These are phyloP conservation scores for Phytophthora idaei DNA, from an alignment of 352 stramenopile genomes.

Conservation along the genomic window DNA sequence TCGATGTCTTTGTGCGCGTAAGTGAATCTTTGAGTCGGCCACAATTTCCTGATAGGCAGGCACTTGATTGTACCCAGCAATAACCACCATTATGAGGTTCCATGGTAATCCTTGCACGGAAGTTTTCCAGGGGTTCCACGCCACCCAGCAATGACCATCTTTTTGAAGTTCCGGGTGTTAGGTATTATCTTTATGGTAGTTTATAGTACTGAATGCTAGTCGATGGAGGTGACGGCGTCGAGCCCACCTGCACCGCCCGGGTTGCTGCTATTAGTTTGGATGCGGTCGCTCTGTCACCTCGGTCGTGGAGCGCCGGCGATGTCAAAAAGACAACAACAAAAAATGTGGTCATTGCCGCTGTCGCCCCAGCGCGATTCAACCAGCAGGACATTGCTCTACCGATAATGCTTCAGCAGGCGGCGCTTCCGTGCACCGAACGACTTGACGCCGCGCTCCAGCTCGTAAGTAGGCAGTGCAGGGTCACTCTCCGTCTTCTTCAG, in stretches of 20 bases:
- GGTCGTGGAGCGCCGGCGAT: constrained; percentile 3
- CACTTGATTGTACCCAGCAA: too few species aligned
- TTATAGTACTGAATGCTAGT: constrained; percentile 27
- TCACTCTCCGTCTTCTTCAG: constrained; percentile 29
- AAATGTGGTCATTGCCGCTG: constrained; percentile 14
- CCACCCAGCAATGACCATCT: too few species aligned
- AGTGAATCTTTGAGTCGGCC: too few species aligned
- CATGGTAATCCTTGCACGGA: too few species aligned
- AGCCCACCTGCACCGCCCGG: constrained; percentile 11
- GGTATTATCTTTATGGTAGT: constrained; percentile 17
- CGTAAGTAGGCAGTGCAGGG: constrained; percentile 22
- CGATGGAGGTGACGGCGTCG: constrained; percentile 3
- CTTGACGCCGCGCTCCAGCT: constrained; percentile 50
- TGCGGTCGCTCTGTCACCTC: background rate
- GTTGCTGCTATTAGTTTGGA: too few species aligned
- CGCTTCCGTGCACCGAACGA: constrained; percentile 68
- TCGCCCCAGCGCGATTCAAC: constrained; percentile 17
- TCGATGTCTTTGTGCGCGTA: too few species aligned
- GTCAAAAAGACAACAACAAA: constrained; percentile 41
- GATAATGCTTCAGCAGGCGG: constrained; percentile 42
- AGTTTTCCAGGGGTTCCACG: too few species aligned
- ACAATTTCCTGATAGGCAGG: too few species aligned
- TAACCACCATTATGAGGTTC: too few species aligned
- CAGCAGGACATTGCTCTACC: constrained; percentile 25
- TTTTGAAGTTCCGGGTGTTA: too few species aligned